Evolutionary conservation across 225 moss, liverwort and hornwort species (phyloP), one percentile per base, ranked within the genome.

Genomic region (Bryum argenteum): DNA sequence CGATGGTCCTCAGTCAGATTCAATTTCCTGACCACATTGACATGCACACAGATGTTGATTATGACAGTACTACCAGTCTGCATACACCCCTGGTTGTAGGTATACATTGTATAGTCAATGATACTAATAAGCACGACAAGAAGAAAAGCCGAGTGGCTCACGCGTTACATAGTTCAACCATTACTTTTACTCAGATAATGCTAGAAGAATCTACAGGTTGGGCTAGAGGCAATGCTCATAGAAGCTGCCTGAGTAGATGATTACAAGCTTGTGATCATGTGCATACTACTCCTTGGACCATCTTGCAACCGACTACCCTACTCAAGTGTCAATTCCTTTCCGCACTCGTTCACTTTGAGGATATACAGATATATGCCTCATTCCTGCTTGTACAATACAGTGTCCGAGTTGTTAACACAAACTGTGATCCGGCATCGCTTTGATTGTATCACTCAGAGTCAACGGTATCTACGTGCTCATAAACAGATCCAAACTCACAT

Each of bases 21-120:
- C 61, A 17, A 33, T 58, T 22, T 69, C 47, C 48, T 54, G 56
- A 55, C 19, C 22, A 61, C 60, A 55, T 16, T 24, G 22, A 16
- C 63, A 70, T 66, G 59, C 54, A 62, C 66, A 72, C 41, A 48
- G 20, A 38, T 39, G 26, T 33, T 39, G 56, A 48, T 24, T n/a
- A 65, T 54, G 48, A 50, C 6, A 70, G 55, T 20, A 56, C 41
- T 26, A 56, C 41, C 19, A 54, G 59, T 60, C 38, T 54, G 68
- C 45, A 64, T 26, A 63, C 38, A 24, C 43, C 39, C 61, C 51
- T 66, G 26, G 43, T 42, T 63, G 72, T 42, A 66, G 26, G 8
- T 22, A 66, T 5, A 48, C 65, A 44, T 47, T 39, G 28, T 21
- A 5, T 33, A 74, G 65, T 57, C 57, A 54, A 42, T 16, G 10